Evolutionary conservation across 768 basidiomycete species (phyloP), one percentile per base, ranked within the genome.

Genomic region (Mycena filopes): DNA sequence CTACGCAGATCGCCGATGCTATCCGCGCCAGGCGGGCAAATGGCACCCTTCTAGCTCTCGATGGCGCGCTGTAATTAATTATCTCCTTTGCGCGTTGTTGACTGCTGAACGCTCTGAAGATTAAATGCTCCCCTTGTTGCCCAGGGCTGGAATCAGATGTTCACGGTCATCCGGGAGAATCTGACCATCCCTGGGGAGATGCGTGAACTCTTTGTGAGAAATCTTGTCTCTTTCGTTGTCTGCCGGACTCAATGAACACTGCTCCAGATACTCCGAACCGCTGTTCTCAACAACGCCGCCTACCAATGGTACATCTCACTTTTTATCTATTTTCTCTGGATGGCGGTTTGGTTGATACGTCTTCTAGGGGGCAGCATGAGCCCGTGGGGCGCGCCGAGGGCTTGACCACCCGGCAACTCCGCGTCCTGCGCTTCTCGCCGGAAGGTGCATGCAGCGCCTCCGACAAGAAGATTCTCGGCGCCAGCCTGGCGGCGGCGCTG

Each of bases 41-140:
- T 40, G 75, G 75, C 16, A 80, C 76, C 0, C 66, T 81, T 10
- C 67, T 82, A 6, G 80, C 77, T 57, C 71, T 80, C n/a, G 79
- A 81, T 51, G 80, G 80, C 25, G 77, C 73, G 31, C 70, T 81
- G 79, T 80, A 13, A 58, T 58, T 38, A 40, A 59, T 65, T 15
- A 16, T 16, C 18, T 33, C 23, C 26, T 36, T 18, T 48, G 12
- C 2, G 42, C 20, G 18, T 25, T 11, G 9, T 15, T 38, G 5
- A 5, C 10, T 1, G 49, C 58, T 60, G 31, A 60, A n/a, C 47
- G 21, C 9, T 1, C 16, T 25, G 8, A 55, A 78, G 75, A 29
- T 70, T 77, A 15, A 76, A 77, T 25, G 70, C 77, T 8, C 76
- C 76, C 15, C 49, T 74, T 20, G 60, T 76, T n/a, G 75, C 75